Evolutionary conservation across 805 yeast genomes (phyloP).

Genomic region (Suhomyces vadensis): DNA sequence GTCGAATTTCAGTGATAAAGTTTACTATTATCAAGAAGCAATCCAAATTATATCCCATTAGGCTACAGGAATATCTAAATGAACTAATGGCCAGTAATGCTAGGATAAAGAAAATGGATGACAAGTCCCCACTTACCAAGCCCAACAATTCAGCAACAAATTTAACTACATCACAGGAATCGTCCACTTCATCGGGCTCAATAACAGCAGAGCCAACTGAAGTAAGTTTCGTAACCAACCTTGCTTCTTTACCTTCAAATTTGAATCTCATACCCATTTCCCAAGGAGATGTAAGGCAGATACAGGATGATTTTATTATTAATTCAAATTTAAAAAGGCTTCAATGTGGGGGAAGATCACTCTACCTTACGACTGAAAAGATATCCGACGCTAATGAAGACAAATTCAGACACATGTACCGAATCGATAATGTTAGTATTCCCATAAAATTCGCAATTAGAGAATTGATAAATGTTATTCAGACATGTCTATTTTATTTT

Average conservation of each 20-base stretch:
- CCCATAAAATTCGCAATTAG: constrained; percentile 65
- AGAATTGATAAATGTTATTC: constrained; percentile 74
- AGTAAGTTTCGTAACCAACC: constrained; percentile 71
- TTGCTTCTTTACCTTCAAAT: constrained; percentile 77
- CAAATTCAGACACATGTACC: constrained; percentile 76
- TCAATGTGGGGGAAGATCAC: constrained; percentile 84
- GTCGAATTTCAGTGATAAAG: constrained; percentile 57
- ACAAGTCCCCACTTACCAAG: constrained; percentile 1
- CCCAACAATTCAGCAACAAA: not conserved
- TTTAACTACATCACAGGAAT: not conserved
- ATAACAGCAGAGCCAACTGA: constrained; percentile 15
- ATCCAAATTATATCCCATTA: constrained; percentile 48
- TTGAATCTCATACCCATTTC: constrained; percentile 71
- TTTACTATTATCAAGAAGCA: constrained; percentile 55
- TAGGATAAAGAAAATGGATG: constrained; percentile 57
- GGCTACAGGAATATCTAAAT: constrained; percentile 60
- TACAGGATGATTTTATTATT: constrained; percentile 61
- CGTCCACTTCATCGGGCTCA: not conserved
- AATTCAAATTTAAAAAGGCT: constrained; percentile 76
- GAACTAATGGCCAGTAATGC: constrained; percentile 68
- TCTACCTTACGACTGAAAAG: constrained; percentile 59
- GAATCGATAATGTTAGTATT: constrained; percentile 50
- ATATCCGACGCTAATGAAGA: constrained; percentile 79
- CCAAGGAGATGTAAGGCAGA: constrained; percentile 51
- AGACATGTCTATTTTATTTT: constrained; percentile 75